Evolutionary conservation across 1,284 basidiomycete species (phyloP).

Genomic region (Fistulinella cinereoalba): DNA sequence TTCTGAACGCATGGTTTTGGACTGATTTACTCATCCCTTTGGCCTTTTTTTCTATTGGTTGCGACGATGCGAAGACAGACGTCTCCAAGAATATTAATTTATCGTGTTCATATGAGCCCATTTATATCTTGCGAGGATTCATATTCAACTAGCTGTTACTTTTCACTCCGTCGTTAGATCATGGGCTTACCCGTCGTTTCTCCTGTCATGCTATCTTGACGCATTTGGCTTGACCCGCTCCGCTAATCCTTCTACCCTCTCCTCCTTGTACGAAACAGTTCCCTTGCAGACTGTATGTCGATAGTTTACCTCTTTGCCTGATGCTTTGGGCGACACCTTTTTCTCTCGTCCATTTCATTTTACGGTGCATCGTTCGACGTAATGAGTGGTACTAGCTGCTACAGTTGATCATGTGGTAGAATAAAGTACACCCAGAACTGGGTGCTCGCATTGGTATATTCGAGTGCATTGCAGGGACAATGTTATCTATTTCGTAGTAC

Average conservation of each 20-base stretch:
- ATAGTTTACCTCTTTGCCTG: constrained; percentile 6
- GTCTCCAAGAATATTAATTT: constrained; percentile 17
- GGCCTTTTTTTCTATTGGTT: constrained; percentile 8
- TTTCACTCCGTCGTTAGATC: constrained; percentile 9
- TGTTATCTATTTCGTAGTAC: too few relatives aligned
- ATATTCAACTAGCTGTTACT: constrained; percentile 1
- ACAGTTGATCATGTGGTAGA: constrained; percentile 9
- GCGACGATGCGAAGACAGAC: background rate
- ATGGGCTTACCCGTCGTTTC: background rate
- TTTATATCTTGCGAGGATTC: constrained; percentile 13
- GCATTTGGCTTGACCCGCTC: too few relatives aligned
- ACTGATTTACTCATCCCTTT: background rate
- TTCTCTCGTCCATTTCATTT: background rate
- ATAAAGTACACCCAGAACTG: too few relatives aligned
- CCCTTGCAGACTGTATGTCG: constrained; percentile 1
- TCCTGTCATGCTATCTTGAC: constrained; percentile 4
- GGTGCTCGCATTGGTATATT: too few relatives aligned
- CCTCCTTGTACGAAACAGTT: constrained; percentile 2
- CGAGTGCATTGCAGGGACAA: background rate
- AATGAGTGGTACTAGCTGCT: constrained; percentile 3
- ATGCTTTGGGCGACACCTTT: background rate
- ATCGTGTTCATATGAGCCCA: constrained; percentile 26
- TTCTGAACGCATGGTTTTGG: constrained; percentile 18
- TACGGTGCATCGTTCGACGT: background rate
- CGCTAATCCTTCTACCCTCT: too few relatives aligned